Evolutionary conservation across 73 alveolate genomes (phyloP).

Genomic region (Breviolum minutum): DNA sequence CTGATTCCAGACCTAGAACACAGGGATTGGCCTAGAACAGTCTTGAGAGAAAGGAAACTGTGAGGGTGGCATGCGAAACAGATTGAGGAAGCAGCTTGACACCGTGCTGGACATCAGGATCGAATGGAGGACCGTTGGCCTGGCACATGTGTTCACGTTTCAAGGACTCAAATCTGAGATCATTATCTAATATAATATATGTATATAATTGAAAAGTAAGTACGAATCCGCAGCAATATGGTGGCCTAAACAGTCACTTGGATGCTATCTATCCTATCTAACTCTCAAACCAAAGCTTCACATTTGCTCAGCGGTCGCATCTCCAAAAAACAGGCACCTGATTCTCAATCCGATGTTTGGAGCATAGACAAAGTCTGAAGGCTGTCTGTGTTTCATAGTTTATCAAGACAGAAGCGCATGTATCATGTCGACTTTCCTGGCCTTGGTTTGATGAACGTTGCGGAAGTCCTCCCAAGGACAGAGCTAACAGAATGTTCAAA

Average conservation of each 20-base stretch:
- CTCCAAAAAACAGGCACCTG: no score
- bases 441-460: constrained; percentile 40
- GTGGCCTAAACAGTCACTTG: not conserved
- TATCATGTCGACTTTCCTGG: not conserved
- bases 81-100: constrained; percentile 28
- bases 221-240: no score
- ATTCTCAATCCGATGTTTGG: no score
- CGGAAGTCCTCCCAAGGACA: not conserved
- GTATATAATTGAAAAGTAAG: not conserved
- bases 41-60: no score
- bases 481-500: no score
- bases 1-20: constrained; percentile 56
- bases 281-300: not conserved
- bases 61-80: no score
- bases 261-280: not conserved
- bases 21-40: not conserved
- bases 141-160: not conserved
- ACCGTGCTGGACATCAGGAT: constrained; percentile 44
- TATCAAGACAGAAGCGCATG: no score
- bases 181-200: no score
- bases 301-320: not conserved
- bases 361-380: no score
- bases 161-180: no score
- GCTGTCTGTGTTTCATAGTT: no score
- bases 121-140: constrained; percentile 72